phyloP scores from a whole-genome alignment of 768 basidiomycete species.

The Neoboletus magnificus region DNA sequence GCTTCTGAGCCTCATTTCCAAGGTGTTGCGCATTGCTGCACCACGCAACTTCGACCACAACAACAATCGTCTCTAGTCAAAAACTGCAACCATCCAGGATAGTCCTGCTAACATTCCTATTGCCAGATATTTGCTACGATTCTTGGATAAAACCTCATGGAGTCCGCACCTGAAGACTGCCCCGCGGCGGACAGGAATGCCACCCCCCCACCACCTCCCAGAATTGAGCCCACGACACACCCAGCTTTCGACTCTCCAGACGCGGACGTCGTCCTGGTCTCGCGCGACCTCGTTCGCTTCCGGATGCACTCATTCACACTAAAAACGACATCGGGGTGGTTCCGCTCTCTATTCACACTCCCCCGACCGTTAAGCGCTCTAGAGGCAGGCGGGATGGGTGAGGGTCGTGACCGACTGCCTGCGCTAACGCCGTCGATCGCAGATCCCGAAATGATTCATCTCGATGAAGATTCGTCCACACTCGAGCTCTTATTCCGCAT shows the following conservation, averaged over 20 bases:
- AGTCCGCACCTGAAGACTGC: constrained; percentile 11
- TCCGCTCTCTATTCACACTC: constrained; percentile 53
- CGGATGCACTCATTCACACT: constrained; percentile 58
- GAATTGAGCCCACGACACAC: constrained; percentile 35
- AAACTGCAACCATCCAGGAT: not conserved
- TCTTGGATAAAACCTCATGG: constrained; percentile 12
- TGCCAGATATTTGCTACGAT: not conserved
- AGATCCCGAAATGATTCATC: constrained; percentile 41
- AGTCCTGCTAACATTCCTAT: not conserved
- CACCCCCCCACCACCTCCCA: not conserved
- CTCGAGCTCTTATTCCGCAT: constrained; percentile 59
- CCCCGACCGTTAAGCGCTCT: constrained; percentile 37
- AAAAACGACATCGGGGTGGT: constrained; percentile 59
- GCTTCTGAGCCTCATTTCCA: not conserved
- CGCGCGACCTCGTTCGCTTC: constrained; percentile 49
- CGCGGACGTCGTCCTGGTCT: constrained; percentile 52
- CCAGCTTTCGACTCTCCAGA: constrained; percentile 50
- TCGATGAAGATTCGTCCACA: constrained; percentile 55
- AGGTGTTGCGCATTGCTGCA: not conserved
- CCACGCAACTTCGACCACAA: not conserved
- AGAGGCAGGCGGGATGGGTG: not conserved
- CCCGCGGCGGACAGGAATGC: not conserved
- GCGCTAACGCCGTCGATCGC: constrained; percentile 10
- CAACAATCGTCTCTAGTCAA: not conserved
- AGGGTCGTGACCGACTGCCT: not conserved